Evolutionary conservation across 1,284 basidiomycete genomes (phyloP).

Genomic region (Puccinia coronata): DNA sequence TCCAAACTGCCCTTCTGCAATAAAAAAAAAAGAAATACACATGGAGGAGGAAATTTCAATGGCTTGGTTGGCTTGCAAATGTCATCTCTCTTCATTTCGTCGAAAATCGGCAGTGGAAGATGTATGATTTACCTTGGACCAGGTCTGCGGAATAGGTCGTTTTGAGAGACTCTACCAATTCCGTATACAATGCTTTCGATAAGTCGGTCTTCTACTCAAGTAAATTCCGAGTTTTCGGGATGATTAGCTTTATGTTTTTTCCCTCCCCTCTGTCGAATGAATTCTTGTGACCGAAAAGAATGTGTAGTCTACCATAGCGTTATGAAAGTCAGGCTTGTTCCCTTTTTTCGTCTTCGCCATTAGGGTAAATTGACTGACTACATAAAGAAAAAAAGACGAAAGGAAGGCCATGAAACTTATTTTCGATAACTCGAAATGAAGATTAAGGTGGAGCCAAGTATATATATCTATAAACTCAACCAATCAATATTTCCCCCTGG

Average conservation of each 20-base stretch:
- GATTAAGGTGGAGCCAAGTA: too few relatives aligned
- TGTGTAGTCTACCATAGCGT: slow-evolving; percentile 69
- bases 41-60: too few relatives aligned
- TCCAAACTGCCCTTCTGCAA: slow-evolving; percentile 79
- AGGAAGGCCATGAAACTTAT: neutral
- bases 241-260: too few relatives aligned
- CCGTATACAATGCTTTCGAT: slow-evolving; percentile 8
- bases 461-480: too few relatives aligned
- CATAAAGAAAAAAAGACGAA: neutral
- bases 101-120: too few relatives aligned
- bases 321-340: slow-evolving; percentile 84
- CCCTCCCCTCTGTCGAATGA: too few relatives aligned
- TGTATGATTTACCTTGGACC: slow-evolving; percentile 68
- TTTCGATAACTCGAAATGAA: neutral
- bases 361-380: slow-evolving; percentile 82
- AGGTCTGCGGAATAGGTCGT: slow-evolving; percentile 70
- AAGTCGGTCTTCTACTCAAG: neutral
- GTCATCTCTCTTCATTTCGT: too few relatives aligned
- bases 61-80: too few relatives aligned
- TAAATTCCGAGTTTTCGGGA: too few relatives aligned
- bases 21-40: slow-evolving; percentile 14
- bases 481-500: slow-evolving; percentile 79
- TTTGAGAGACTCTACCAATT: slow-evolving; percentile 63
- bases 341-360: slow-evolving; percentile 83
- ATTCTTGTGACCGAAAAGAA: neutral